Base-by-base conservation (phyloP, 2,329 filamentous ascomycete genomes). In the Cercospora berteroae region DNA sequence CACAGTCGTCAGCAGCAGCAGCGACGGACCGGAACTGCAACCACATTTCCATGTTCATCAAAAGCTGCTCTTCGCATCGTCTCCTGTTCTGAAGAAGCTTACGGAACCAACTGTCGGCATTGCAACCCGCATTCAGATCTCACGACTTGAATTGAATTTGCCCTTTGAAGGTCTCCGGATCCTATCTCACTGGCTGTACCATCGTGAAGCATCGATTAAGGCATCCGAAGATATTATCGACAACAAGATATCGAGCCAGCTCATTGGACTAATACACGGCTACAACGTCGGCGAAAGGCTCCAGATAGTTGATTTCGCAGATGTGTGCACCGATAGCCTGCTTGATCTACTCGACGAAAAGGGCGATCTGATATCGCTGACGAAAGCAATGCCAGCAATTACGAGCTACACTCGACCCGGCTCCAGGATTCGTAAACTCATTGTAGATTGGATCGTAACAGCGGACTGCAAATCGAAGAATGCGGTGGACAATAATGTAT, bases 1-100 rank as follows among this genome's bases (percentile, higher is more conserved):
- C 36, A 48, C 36, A 42, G 13, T 60, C 33, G 36, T 60, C 18
- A 60, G 58, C 23, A 60, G 58, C 58, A 60, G 58, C 20, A 33
- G 33, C 5, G 58, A 60, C 36, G 58, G 58, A 16, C 58, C 58
- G n/a, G 58, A 60, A 25, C 18, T 44, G 20, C 58, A 48, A 44
- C 36, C 58, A 25, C 58, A 60, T 48, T 36, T 60, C 36, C 58
- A 60, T 25, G 18, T 60, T 9, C 58, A 60, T n/a, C 20, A 60
- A 5, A 20, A 48, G 33, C 39, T 44, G 10, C 39, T 60, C 9
- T 27, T 60, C 36, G 25, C 18, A 18, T 60, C 58, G 6, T 60
- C 58, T 39, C 18, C 20, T 36, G 16, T 48, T n/a, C 39, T 60
- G 18, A 23, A 44, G 20, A 48, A 42, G 23, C 58, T 60, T 12